Percentiles rank a stretch among this genome's conserved stretches.
Evolutionary conservation across 2,329 filamentous ascomycete species (phyloP).

Genomic region (Penicillium glabrum): DNA sequence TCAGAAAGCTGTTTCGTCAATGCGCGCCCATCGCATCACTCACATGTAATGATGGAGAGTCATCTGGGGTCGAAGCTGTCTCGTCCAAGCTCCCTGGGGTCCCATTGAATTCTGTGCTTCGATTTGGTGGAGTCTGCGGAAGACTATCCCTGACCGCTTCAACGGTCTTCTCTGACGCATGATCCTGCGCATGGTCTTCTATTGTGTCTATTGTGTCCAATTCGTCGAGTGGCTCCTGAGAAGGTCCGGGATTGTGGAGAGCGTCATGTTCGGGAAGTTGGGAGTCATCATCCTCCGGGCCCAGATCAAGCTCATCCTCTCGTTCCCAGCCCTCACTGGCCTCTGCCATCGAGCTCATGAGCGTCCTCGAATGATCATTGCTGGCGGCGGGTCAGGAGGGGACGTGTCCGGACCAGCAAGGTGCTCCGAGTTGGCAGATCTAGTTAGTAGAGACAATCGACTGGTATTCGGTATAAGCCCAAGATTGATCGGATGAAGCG

Average conservation of each 20-base stretch:
- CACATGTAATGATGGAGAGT: constrained; percentile 81
- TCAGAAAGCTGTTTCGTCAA: constrained; percentile 50
- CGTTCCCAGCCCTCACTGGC: constrained; percentile 62
- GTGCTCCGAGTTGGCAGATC: neutral
- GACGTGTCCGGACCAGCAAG: neutral
- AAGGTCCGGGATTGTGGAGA: constrained; percentile 18
- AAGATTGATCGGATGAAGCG: neutral
- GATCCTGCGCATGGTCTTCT: constrained; percentile 25
- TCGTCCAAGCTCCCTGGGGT: constrained; percentile 56
- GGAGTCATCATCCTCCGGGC: constrained; percentile 40
- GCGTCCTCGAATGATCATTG: constrained; percentile 54
- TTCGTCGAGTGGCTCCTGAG: constrained; percentile 21
- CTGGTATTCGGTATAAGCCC: neutral
- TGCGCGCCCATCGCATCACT: constrained; percentile 49
- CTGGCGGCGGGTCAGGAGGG: constrained; percentile 35
- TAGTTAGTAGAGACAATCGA: neutral
- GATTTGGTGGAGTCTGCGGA: constrained; percentile 26
- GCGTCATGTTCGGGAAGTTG: constrained; percentile 30
- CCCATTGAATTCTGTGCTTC: constrained; percentile 17
- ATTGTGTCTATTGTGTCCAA: constrained; percentile 27
- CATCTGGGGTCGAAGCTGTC: constrained; percentile 74
- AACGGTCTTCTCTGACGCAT: constrained; percentile 20
- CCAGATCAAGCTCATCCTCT: constrained; percentile 53
- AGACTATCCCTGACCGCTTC: constrained; percentile 13
- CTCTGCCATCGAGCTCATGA: constrained; percentile 69